Percentiles rank a stretch among this genome's conserved stretches.
Conservation (phyloP, 495 filamentous ascomycete species). For the Parathielavia appendiculata region DNA sequence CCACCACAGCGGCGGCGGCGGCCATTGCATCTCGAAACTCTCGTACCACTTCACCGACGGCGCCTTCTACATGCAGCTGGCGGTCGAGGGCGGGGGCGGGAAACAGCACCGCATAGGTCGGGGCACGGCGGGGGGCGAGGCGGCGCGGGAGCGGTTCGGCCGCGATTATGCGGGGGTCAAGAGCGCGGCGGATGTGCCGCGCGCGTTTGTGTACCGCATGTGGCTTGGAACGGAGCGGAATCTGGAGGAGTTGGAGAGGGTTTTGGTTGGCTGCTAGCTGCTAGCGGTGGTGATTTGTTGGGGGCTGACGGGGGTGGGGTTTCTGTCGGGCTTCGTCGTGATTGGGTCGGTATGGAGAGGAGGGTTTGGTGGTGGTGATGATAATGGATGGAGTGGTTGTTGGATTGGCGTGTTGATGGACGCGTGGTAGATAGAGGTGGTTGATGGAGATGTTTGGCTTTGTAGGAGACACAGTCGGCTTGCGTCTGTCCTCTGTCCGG, state of each 20-base stretch:
- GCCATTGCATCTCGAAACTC: conserved; percentile 1
- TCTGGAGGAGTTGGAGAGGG: neutral
- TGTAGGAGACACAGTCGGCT: too few species aligned
- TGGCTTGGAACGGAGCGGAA: conserved; percentile 8
- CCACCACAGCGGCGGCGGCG: neutral
- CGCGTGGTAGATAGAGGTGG: too few species aligned
- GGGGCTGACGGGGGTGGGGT: too few species aligned
- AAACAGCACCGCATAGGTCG: conserved; percentile 1
- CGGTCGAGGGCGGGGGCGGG: neutral
- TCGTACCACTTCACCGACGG: conserved; percentile 8
- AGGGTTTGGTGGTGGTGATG: neutral
- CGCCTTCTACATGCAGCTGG: conserved; percentile 10
- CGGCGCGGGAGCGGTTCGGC: conserved; percentile 4
- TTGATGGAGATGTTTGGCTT: too few species aligned
- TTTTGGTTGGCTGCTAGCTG: neutral
- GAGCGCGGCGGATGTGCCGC: neutral
- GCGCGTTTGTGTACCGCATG: neutral
- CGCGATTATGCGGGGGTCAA: neutral
- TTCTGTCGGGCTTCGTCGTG: too few species aligned
- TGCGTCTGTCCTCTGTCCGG: too few species aligned
- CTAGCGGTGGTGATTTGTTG: neutral
- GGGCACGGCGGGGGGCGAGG: conserved; percentile 2
- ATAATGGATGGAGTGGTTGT: too few species aligned
- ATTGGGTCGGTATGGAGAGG: too few species aligned
- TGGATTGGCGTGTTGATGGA: too few species aligned